Evolutionary conservation across 805 yeast genomes (phyloP).

Genomic region (Pichia eremophila): DNA sequence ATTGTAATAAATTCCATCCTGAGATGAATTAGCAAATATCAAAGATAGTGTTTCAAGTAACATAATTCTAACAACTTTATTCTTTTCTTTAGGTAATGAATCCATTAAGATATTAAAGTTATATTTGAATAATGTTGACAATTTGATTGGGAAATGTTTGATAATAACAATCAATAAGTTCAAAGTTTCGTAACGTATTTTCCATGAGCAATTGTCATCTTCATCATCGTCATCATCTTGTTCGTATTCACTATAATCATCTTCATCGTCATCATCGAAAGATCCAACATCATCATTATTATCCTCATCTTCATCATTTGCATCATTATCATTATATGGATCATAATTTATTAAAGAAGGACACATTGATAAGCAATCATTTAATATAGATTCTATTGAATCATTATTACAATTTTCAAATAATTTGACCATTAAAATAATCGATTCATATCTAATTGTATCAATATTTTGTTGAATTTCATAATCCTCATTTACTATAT

Average conservation of each 20-base stretch:
- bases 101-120: constrained; percentile 26
- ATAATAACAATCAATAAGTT: constrained; percentile 31
- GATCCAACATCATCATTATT: constrained; percentile 22
- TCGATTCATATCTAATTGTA: constrained; percentile 39
- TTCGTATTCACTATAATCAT: constrained; percentile 34
- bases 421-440: constrained; percentile 32
- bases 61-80: constrained; percentile 43
- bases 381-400: constrained; percentile 19
- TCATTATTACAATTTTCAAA: constrained; percentile 30
- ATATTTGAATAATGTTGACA: constrained; percentile 27
- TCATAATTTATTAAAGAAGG: constrained; percentile 32
- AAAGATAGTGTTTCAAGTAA: constrained; percentile 35
- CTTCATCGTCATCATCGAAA: constrained; percentile 28
- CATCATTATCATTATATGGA: constrained; percentile 32
- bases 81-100: constrained; percentile 31
- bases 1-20: constrained; percentile 25
- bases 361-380: constrained; percentile 23
- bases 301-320: constrained; percentile 19
- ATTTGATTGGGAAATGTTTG: constrained; percentile 27
- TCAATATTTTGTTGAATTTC: constrained; percentile 25
- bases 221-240: constrained; percentile 36
- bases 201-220: constrained; percentile 46
- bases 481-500: constrained; percentile 24
- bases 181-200: constrained; percentile 45
- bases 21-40: constrained; percentile 27